Base-by-base conservation (phyloP, 768 basidiomycete species). In the Daedalea quercina region DNA sequence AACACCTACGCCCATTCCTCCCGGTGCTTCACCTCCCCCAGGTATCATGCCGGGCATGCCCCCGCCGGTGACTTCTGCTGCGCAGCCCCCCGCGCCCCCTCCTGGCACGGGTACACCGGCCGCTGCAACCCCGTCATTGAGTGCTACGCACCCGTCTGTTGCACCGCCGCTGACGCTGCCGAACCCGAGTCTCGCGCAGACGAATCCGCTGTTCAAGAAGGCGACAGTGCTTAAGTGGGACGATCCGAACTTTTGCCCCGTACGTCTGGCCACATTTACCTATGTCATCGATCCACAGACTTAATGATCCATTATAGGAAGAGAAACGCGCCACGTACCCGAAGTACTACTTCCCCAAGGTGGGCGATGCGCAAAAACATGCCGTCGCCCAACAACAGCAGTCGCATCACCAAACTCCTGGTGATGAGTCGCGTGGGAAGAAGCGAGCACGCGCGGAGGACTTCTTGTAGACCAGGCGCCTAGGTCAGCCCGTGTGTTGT, bases 371-470 rank as follows among this genome's bases (percentile, higher is more conserved):
- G 15, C 69, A 70, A 42, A 57, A 65, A 25, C 58, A 59, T 47
- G 63, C 60, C 20, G 66, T 66, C 52, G 65, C 66, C 56, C 68
- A 67, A 52, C 56, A 67, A 15, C 37, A 40, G 19, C 37, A 50
- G 67, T 61, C 31, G 55, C 47, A 46, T 58, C 60, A 52, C 44
- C 56, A 44, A 52, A 31, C 11, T 31, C 28, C 6, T 31, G 28
- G 62, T 59, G 28, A 86, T 47, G 87, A 87, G 62, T 72, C 78
- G 47, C 78, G 87, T 58, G 89, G 90, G 45, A 89, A 84, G 74
- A 93, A 93, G 69, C 74, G 91, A 44, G 87, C 90, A 44, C 76
- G 89, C 58, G 91, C 91, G 28, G 90, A 92, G 68, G 91, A 93
- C 67, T 90, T 89, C 68, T 69, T 92, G 60, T 90, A 19, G 47